Evolutionary conservation across 2,329 filamentous ascomycete species (phyloP), one percentile per base, ranked within the genome.

Genomic region (Colletotrichum coccodes): DNA sequence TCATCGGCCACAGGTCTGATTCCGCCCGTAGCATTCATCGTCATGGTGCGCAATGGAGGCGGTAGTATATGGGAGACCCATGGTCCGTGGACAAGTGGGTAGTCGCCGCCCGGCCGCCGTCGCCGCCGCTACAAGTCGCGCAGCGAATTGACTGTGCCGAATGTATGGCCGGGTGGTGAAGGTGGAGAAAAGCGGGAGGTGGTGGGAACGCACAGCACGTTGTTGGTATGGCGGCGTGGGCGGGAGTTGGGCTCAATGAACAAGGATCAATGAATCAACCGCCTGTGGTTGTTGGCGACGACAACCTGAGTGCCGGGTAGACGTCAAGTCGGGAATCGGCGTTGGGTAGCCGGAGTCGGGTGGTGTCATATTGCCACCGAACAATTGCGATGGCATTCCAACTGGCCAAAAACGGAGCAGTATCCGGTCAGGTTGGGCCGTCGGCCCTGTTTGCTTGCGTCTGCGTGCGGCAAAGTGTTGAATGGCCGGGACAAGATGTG

Each of bases 241-340:
- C 11, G 40, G 26, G 18, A 57, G 54, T 44, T 57, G 54, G 54
- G 59, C 58, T 63, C 32, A 26, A n/a, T 40, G 32, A 21, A 54
- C 64, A 40, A 23, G 64, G 64, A 34, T 68, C 44, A 36, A 36
- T 50, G 52, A n/a, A n/a, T n/a, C n/a, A n/a, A 52, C 59, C 30
- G 42, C 59, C 26, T 44, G 34, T 28, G 30, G 36, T 6, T 38
- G 44, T 38, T n/a, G n/a, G n/a, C 6, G 34, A 28, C 34, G 59
- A 23, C 49, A 28, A 36, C 12, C 32, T 21, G 36, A 42, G 14
- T 21, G 38, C 3, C 6, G 44, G 21, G n/a, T 8, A 49, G 30
- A 38, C 50, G 8, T 40, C 32, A 23, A 42, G 46, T 36, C 36
- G 36, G 60, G 32, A 58, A 32, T 16, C 32, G 40, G 42, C 23